phyloP scores from a whole-genome alignment of 2,329 filamentous ascomycete genomes.

The Alternaria panax region DNA sequence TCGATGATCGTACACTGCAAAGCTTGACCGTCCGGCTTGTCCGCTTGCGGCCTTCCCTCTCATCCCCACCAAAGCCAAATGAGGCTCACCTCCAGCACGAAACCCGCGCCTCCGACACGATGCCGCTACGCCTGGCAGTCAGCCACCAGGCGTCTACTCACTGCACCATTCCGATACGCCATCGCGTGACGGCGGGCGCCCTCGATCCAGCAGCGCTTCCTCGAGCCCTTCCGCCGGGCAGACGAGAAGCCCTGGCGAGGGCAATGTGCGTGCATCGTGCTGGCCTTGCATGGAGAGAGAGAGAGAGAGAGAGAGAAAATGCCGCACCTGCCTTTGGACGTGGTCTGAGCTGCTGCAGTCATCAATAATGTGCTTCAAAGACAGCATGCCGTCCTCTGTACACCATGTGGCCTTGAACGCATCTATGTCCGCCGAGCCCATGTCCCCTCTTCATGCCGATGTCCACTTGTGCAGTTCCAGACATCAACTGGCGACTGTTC shows the following conservation, averaged over 20 bases:
- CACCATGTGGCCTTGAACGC: background rate
- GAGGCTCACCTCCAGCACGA: slow-evolving; percentile 1
- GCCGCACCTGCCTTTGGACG: slow-evolving; percentile 17
- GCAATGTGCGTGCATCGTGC: slow-evolving; percentile 9
- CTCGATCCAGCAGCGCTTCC: background rate
- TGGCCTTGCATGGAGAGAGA: slow-evolving; percentile 2
- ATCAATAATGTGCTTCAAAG: slow-evolving; percentile 14
- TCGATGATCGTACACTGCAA: slow-evolving; percentile 13
- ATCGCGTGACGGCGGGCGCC: background rate
- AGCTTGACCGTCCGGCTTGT: slow-evolving; percentile 13
- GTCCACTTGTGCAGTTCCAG: background rate
- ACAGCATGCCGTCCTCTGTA: slow-evolving; percentile 11
- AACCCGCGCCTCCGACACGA: background rate
- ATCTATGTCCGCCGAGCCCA: slow-evolving; percentile 7
- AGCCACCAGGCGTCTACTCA: background rate
- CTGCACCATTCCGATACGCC: background rate
- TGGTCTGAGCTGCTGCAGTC: slow-evolving; percentile 18
- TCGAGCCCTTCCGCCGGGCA: background rate
- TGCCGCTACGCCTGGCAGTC: background rate
- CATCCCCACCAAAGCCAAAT: slow-evolving; percentile 1
- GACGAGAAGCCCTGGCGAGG: slow-evolving; percentile 1
- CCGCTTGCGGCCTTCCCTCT: background rate
- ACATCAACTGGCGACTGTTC: slow-evolving; percentile 6
- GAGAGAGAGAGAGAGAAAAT: too few species aligned
- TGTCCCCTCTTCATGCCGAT: slow-evolving; percentile 8